Percentiles rank a stretch among this genome's conserved stretches.
Evolutionary conservation across 495 filamentous ascomycete genomes (phyloP).

Genomic region (Trichoderma reesei): DNA sequence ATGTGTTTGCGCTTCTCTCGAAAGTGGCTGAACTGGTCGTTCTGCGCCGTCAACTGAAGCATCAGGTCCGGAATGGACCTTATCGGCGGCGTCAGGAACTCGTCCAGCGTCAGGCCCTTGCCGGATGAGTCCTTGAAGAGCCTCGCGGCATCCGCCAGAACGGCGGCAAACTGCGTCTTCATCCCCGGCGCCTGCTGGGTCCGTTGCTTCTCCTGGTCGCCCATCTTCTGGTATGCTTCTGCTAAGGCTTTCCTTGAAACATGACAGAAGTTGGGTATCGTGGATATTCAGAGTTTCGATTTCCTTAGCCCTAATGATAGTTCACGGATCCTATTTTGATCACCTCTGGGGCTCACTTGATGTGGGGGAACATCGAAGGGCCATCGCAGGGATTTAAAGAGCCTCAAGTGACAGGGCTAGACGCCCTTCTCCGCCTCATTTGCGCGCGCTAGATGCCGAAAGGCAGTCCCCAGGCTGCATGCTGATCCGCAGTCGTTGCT

Average conservation of each 20-base stretch:
- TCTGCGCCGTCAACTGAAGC: background rate
- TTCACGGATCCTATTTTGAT: background rate
- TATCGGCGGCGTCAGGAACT: constrained; percentile 12
- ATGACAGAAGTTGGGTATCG: background rate
- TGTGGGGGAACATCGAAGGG: background rate
- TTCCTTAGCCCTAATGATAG: background rate
- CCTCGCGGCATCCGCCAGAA: constrained; percentile 8
- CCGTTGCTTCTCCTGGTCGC: background rate
- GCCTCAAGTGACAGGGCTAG: constrained; percentile 1
- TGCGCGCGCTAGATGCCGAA: background rate
- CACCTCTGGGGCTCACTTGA: background rate
- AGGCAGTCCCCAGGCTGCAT: background rate
- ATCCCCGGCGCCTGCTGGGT: background rate
- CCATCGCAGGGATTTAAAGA: background rate
- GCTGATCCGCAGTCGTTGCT: background rate
- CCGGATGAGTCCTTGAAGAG: constrained; percentile 6
- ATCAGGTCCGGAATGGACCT: constrained; percentile 3
- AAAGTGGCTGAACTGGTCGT: constrained; percentile 10
- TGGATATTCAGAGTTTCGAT: background rate
- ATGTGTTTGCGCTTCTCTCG: constrained; percentile 9
- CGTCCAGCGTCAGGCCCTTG: constrained; percentile 3
- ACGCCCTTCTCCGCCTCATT: background rate
- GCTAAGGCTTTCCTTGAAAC: background rate
- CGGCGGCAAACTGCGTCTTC: constrained; percentile 8
- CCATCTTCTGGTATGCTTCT: background rate